Evolutionary conservation across 2,329 filamentous ascomycete genomes (phyloP).

Genomic region (Thielaviopsis populi): DNA sequence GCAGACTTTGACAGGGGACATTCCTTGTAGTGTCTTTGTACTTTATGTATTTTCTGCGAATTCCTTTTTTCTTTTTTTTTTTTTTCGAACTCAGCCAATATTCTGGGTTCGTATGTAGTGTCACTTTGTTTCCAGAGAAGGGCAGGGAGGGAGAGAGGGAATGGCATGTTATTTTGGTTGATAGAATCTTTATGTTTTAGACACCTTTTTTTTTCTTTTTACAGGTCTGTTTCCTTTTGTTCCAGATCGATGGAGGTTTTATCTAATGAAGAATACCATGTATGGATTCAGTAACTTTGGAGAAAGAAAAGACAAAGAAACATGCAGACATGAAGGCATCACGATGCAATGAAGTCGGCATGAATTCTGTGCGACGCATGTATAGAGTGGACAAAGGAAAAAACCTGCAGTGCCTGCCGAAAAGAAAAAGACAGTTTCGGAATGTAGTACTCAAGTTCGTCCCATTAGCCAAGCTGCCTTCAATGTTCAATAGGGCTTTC

Average conservation of each 20-base stretch:
- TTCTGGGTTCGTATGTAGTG: background rate
- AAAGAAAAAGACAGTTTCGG: background rate
- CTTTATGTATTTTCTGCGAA: background rate
- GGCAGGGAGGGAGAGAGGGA: background rate
- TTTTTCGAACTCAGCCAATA: background rate
- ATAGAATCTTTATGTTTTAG: background rate
- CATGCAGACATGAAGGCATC: background rate
- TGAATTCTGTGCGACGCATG: background rate
- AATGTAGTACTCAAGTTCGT: background rate
- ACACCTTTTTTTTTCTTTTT: too few relatives aligned
- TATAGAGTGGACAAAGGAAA: background rate
- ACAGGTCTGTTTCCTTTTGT: background rate
- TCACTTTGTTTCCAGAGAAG: background rate
- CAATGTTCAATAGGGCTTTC: background rate
- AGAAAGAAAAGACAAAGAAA: background rate
- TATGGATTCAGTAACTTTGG: background rate
- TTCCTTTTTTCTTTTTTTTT: background rate
- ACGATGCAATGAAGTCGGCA: background rate
- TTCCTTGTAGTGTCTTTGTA: background rate
- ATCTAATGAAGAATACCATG: background rate
- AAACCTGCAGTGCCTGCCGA: background rate
- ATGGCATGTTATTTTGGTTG: conserved; percentile 2
- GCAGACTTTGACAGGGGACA: background rate
- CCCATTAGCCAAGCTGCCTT: background rate
- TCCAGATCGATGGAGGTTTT: background rate